phyloP scores from a whole-genome alignment of 441 rosid genomes.

The Erodium moschatum region DNA sequence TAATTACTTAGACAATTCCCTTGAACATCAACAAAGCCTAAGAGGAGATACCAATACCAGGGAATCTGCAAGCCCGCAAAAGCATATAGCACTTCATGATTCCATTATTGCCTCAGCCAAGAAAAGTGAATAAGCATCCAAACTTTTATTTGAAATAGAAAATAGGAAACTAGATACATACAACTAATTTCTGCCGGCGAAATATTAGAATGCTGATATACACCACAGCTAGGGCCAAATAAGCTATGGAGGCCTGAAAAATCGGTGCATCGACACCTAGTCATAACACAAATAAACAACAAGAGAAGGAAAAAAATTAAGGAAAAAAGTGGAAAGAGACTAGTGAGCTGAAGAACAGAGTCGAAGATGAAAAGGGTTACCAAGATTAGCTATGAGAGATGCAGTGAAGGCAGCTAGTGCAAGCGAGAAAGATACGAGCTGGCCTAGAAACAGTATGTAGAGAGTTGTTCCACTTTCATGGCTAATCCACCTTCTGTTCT shows the following conservation, averaged over 20 bases:
- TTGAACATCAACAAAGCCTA: conserved; percentile 53
- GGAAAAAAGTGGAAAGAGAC: not conserved
- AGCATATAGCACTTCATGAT: too few relatives aligned
- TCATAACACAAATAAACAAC: not conserved
- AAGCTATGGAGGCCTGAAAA: not conserved
- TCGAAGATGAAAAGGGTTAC: not conserved
- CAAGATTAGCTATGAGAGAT: not conserved
- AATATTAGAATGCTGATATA: not conserved
- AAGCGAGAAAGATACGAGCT: not conserved
- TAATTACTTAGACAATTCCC: conserved; percentile 20
- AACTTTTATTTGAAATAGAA: not conserved
- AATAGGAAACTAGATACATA: not conserved
- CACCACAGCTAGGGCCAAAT: not conserved
- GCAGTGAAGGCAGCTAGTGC: not conserved
- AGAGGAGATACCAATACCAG: conserved; percentile 61
- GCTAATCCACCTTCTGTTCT: not conserved
- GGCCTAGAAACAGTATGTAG: not conserved
- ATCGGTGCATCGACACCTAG: not conserved
- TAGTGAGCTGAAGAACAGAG: not conserved
- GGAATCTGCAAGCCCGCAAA: conserved; percentile 23
- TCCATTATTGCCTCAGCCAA: too few relatives aligned
- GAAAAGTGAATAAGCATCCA: not conserved
- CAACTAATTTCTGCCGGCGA: not conserved
- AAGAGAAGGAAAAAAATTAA: not conserved
- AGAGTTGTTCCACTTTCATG: not conserved